Evolutionary conservation across 352 stramenopile species (phyloP).

Genomic region (Pythium biforme): DNA sequence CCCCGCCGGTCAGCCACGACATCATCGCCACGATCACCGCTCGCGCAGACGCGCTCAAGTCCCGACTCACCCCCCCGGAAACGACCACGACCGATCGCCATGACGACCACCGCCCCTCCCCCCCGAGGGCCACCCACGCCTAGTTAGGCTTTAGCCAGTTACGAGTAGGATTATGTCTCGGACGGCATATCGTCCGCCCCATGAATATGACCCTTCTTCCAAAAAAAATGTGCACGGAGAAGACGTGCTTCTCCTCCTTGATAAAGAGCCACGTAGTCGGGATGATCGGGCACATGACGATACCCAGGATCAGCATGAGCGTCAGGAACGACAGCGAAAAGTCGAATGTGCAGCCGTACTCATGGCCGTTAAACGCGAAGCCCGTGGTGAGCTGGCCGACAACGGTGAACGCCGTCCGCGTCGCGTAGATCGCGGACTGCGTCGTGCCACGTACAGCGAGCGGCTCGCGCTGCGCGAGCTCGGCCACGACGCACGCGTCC

Average conservation of each 20-base stretch:
- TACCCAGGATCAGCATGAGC: constrained; percentile 27
- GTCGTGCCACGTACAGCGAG: constrained; percentile 28
- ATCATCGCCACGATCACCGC: too few relatives aligned
- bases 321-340: constrained; percentile 33
- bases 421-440: constrained; percentile 36
- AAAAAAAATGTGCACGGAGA: constrained; percentile 32
- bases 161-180: too few relatives aligned
- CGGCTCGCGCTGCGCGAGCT: constrained; percentile 40
- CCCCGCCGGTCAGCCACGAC: too few relatives aligned
- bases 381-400: constrained; percentile 20
- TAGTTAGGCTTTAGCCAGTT: too few relatives aligned
- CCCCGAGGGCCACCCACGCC: too few relatives aligned
- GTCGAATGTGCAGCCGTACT: constrained; percentile 28
- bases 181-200: too few relatives aligned
- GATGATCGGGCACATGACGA: constrained; percentile 21
- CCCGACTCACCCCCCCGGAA: too few relatives aligned
- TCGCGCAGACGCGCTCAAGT: too few relatives aligned
- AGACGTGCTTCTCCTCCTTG: constrained; percentile 31
- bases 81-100: too few relatives aligned
- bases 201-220: too few relatives aligned
- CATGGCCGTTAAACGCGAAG: constrained; percentile 32
- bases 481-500: constrained; percentile 35
- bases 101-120: too few relatives aligned
- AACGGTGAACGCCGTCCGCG: constrained; percentile 24
- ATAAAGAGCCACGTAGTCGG: constrained; percentile 34